Evolutionary conservation across 176 grass and related monocot species (phyloP).

Genomic region (Eleusine indica): DNA sequence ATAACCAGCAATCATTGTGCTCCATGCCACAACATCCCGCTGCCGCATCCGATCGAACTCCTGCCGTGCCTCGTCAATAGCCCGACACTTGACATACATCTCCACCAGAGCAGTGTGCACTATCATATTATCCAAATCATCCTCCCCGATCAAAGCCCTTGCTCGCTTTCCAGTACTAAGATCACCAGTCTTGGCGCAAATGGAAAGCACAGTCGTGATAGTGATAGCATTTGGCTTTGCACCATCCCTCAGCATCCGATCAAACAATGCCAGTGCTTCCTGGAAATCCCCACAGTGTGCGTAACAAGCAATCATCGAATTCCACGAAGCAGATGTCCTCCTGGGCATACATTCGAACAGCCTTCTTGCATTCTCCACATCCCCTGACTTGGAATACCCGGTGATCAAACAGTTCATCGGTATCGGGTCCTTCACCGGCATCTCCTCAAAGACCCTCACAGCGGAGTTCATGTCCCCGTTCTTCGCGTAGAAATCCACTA

Average conservation of each 20-base stretch:
- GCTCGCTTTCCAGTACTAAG: slow-evolving; percentile 48
- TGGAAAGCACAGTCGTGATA: slow-evolving; percentile 63
- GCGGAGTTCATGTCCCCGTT: slow-evolving; percentile 60
- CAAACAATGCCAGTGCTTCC: slow-evolving; percentile 70
- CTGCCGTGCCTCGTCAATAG: slow-evolving; percentile 67
- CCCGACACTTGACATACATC: slow-evolving; percentile 79
- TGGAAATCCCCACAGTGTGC: slow-evolving; percentile 51
- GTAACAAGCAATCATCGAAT: slow-evolving; percentile 86
- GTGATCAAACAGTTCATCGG: slow-evolving; percentile 87
- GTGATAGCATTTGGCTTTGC: slow-evolving; percentile 72
- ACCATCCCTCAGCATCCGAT: slow-evolving; percentile 61
- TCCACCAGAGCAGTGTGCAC: slow-evolving; percentile 78
- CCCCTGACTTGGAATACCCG: slow-evolving; percentile 67
- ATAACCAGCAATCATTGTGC: slow-evolving; percentile 82
- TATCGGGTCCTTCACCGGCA: slow-evolving; percentile 62
- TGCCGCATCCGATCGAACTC: slow-evolving; percentile 68
- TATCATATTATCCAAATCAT: slow-evolving; percentile 64
- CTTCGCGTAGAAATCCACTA: slow-evolving; percentile 94
- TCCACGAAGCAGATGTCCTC: slow-evolving; percentile 80
- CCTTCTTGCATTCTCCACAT: slow-evolving; percentile 53
- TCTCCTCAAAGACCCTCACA: slow-evolving; percentile 57
- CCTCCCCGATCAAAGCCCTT: slow-evolving; percentile 47
- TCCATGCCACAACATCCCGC: slow-evolving; percentile 87
- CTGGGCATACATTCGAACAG: slow-evolving; percentile 70
- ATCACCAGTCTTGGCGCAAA: slow-evolving; percentile 78